Evolutionary conservation across 2,329 filamentous ascomycete genomes (phyloP).

Genomic region (Verticillium albo-atrum): DNA sequence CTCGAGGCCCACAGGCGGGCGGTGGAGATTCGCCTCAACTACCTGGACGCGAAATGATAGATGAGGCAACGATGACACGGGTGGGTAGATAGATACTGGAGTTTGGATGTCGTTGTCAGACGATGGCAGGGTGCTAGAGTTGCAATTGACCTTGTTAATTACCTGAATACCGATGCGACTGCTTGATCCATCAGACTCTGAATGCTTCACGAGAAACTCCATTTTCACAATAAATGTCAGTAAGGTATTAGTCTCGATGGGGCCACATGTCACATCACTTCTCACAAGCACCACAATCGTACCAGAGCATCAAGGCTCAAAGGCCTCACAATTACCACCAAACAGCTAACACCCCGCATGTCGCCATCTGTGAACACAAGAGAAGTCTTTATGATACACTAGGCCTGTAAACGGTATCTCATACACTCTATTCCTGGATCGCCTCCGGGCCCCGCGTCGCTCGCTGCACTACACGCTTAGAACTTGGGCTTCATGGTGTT

Average conservation of each 20-base stretch:
- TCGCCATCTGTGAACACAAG: conserved; percentile 18
- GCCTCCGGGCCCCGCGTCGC: background rate
- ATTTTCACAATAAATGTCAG: too few species aligned
- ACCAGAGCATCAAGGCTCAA: background rate
- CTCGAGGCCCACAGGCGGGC: conserved; percentile 90
- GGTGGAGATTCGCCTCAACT: conserved; percentile 72
- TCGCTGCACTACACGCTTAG: conserved; percentile 25
- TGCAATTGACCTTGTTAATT: background rate
- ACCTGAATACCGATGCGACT: background rate
- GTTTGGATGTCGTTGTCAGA: background rate
- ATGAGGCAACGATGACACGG: background rate
- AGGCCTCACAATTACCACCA: background rate
- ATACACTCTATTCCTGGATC: conserved; percentile 49
- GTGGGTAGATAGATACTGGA: background rate
- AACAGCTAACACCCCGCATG: background rate
- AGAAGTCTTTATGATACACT: conserved; percentile 49
- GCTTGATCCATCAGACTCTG: too few species aligned
- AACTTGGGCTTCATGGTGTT: conserved; percentile 84
- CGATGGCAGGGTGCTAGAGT: background rate
- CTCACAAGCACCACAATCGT: background rate
- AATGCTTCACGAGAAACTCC: too few species aligned
- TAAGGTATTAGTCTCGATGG: too few species aligned
- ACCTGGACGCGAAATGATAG: conserved; percentile 28
- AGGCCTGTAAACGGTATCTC: conserved; percentile 47
- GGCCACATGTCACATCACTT: background rate